Conservation (phyloP, 345 rosid genomes). For the Boechera retrofracta region DNA sequence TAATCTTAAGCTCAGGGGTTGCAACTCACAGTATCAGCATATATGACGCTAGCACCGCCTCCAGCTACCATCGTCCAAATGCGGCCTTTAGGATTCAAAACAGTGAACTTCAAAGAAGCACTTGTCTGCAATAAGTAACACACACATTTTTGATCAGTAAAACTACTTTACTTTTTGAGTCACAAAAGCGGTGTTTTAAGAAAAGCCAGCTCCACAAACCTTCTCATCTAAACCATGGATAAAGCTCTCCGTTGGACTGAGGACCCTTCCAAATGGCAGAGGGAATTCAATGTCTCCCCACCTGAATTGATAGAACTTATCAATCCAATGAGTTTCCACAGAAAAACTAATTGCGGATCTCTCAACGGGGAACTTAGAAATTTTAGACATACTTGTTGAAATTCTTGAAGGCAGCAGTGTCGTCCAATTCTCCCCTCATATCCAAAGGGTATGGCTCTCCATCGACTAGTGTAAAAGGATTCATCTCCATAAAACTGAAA, state of each 20-base stretch:
- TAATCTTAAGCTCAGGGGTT: background rate
- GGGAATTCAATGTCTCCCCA: slow-evolving; percentile 94
- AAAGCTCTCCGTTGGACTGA: slow-evolving; percentile 80
- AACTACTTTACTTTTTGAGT: background rate
- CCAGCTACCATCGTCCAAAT: slow-evolving; percentile 99
- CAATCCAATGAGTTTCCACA: slow-evolving; percentile 17
- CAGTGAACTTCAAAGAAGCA: slow-evolving; percentile 93
- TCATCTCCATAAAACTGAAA: slow-evolving; percentile 92
- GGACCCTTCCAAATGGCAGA: slow-evolving; percentile 93
- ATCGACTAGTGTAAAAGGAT: slow-evolving; percentile 86
- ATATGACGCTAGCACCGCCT: slow-evolving; percentile 98
- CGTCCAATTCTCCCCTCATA: slow-evolving; percentile 98
- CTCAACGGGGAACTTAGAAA: slow-evolving; percentile 1
- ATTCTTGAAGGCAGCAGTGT: slow-evolving; percentile 96
- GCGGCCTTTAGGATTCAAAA: slow-evolving; percentile 92
- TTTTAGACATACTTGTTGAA: slow-evolving; percentile 70
- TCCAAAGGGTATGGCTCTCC: slow-evolving; percentile 95
- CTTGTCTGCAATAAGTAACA: slow-evolving; percentile 68
- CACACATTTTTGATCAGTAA: slow-evolving; percentile 16
- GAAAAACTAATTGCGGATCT: background rate
- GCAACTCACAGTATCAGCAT: slow-evolving; percentile 86
- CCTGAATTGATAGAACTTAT: slow-evolving; percentile 47
- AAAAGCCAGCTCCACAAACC: slow-evolving; percentile 49
- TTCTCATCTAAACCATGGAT: slow-evolving; percentile 90
- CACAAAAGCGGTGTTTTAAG: background rate